phyloP scores from a whole-genome alignment of 2,329 filamentous ascomycete species.

The Alternaria sp. region DNA sequence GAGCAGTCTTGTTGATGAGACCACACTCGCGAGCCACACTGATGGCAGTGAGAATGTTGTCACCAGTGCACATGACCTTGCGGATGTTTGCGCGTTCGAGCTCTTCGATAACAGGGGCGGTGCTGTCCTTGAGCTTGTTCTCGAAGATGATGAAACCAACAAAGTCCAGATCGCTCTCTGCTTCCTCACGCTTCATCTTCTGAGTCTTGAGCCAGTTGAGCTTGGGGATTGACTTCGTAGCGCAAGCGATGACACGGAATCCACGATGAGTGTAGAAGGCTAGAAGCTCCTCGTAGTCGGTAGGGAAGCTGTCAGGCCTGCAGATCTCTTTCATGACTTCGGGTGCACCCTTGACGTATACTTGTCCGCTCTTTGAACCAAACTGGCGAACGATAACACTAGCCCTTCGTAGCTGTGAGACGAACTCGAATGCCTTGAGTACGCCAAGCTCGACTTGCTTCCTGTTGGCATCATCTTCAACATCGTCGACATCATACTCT shows the following conservation, averaged over 20 bases:
- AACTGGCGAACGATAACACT: constrained; percentile 93
- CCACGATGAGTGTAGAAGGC: constrained; percentile 93
- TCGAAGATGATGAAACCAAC: constrained; percentile 98
- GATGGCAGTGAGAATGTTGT: constrained; percentile 96
- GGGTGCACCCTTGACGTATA: constrained; percentile 96
- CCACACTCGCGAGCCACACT: constrained; percentile 92
- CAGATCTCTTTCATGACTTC: constrained; percentile 98
- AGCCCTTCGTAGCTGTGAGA: constrained; percentile 87
- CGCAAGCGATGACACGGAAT: constrained; percentile 95
- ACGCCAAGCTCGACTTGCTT: constrained; percentile 83
- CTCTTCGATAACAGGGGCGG: constrained; percentile 80
- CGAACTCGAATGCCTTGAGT: constrained; percentile 90
- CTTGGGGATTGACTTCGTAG: constrained; percentile 84
- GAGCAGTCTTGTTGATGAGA: constrained; percentile 78
- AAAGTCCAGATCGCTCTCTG: constrained; percentile 84
- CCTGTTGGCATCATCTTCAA: constrained; percentile 51
- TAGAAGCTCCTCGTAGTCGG: constrained; percentile 87
- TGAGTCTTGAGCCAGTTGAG: constrained; percentile 94
- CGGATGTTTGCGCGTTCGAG: constrained; percentile 83
- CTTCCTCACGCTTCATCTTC: constrained; percentile 87
- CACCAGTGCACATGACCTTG: constrained; percentile 94
- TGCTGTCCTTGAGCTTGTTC: constrained; percentile 94
- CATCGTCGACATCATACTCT: constrained; percentile 64
- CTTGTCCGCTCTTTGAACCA: constrained; percentile 79
- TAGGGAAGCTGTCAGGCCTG: constrained; percentile 79